Conservation (phyloP, 305 asterid species). For the Ajuga reptans region DNA sequence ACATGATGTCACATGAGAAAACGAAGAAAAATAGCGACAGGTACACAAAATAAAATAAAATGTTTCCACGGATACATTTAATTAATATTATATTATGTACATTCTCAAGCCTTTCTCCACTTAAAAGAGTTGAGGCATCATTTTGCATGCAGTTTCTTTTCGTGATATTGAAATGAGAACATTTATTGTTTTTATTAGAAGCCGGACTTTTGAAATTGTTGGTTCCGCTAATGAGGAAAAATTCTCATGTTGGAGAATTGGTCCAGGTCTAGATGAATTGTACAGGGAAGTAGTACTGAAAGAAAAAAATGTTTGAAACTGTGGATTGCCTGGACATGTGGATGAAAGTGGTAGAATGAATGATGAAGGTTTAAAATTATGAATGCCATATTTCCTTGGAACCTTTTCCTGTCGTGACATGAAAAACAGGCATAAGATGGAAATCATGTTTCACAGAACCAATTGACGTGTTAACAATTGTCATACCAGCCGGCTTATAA, state of each 20-base stretch:
- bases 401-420: not conserved
- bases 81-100: not conserved
- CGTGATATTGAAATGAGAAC: not conserved
- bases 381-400: not conserved
- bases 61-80: not conserved
- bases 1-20: conserved; percentile 13
- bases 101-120: not conserved
- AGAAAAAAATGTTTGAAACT: not conserved
- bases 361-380: not conserved
- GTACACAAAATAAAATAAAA: not conserved
- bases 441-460: not conserved
- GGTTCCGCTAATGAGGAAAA: not conserved
- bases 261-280: not conserved
- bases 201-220: not conserved
- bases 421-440: not conserved
- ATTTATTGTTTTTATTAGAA: not conserved
- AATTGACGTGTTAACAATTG: not conserved
- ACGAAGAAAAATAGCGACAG: not conserved
- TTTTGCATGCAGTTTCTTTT: conserved; percentile 4
- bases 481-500: not conserved
- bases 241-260: not conserved
- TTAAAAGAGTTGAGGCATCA: not conserved
- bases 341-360: not conserved
- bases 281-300: not conserved
- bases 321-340: not conserved